Conservation (phyloP, 2,329 filamentous ascomycete species). For the Pseudogymnoascus sp. region DNA sequence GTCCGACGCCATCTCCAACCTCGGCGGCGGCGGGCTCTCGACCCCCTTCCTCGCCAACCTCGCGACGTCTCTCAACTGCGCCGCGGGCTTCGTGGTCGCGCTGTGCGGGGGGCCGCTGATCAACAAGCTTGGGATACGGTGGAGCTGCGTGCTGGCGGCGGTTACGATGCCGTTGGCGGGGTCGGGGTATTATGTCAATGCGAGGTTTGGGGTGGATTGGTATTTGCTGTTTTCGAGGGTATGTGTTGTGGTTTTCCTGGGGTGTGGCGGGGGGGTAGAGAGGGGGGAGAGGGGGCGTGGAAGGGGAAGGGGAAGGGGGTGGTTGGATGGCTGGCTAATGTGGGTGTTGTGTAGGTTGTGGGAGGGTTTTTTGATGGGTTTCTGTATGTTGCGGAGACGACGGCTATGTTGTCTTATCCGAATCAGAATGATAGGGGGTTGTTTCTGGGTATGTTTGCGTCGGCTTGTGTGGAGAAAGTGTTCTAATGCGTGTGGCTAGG, state of each 20-base stretch:
- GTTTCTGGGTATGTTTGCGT: constrained; percentile 19
- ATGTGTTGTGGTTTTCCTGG: not conserved
- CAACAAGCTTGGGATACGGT: constrained; percentile 32
- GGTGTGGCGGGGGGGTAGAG: too few relatives aligned
- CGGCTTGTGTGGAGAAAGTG: not conserved
- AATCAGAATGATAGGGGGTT: constrained; percentile 28
- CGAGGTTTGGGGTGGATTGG: constrained; percentile 24
- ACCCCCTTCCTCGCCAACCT: constrained; percentile 15
- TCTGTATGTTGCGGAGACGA: constrained; percentile 30
- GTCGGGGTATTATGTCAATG: constrained; percentile 29
- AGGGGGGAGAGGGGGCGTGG: not conserved
- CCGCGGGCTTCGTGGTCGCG: constrained; percentile 12
- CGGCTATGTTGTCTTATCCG: constrained; percentile 31
- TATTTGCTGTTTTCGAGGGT: constrained; percentile 27
- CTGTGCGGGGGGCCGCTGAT: constrained; percentile 31
- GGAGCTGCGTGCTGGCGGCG: constrained; percentile 30
- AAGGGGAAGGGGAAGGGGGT: not conserved
- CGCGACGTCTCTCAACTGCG: constrained; percentile 13
- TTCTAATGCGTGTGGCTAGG: constrained; percentile 6
- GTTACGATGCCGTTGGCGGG: constrained; percentile 28
- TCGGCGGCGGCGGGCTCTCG: constrained; percentile 15
- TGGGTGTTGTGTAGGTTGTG: constrained; percentile 14
- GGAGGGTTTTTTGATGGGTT: constrained; percentile 21
- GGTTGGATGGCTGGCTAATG: not conserved
- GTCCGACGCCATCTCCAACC: constrained; percentile 16